Percentiles rank a stretch among this genome's conserved stretches.
Conservation (phyloP, 805 yeast genomes). For the Huiozyma naganishii region DNA sequence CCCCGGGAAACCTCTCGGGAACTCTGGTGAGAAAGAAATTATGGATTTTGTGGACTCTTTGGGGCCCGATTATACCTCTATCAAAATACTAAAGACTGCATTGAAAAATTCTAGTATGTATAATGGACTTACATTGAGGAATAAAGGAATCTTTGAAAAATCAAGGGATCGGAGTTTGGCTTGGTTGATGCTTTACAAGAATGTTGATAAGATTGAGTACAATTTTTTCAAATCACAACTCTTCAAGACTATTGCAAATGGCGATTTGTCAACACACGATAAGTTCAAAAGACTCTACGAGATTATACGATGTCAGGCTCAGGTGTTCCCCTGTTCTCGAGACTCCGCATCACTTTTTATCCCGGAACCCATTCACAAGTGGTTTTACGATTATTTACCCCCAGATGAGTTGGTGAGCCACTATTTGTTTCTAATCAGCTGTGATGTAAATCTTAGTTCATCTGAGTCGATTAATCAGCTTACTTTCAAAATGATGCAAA, state of each 20-base stretch:
- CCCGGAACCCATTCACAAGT: conserved; percentile 17
- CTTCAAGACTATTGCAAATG: background rate
- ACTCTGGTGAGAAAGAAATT: no score
- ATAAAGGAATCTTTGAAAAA: background rate
- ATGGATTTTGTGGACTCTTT: background rate
- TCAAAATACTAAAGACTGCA: background rate
- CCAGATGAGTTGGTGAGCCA: conserved; percentile 14
- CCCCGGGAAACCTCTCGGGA: no score
- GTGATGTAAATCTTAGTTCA: conserved; percentile 13
- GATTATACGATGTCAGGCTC: background rate
- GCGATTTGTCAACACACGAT: background rate
- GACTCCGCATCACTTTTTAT: conserved; percentile 2
- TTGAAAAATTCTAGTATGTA: background rate
- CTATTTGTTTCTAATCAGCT: conserved; percentile 17
- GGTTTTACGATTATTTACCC: conserved; percentile 18
- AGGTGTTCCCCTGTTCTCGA: background rate
- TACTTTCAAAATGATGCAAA: conserved; percentile 11
- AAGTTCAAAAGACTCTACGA: background rate
- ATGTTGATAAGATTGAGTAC: background rate
- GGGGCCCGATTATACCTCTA: background rate
- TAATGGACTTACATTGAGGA: background rate
- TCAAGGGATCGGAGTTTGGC: background rate
- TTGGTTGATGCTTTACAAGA: background rate
- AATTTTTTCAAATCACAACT: background rate
- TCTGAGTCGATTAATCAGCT: conserved; percentile 7